Evolutionary conservation across 1,284 basidiomycete species (phyloP).

Genomic region (Anthracocystis panici-leucophaei): DNA sequence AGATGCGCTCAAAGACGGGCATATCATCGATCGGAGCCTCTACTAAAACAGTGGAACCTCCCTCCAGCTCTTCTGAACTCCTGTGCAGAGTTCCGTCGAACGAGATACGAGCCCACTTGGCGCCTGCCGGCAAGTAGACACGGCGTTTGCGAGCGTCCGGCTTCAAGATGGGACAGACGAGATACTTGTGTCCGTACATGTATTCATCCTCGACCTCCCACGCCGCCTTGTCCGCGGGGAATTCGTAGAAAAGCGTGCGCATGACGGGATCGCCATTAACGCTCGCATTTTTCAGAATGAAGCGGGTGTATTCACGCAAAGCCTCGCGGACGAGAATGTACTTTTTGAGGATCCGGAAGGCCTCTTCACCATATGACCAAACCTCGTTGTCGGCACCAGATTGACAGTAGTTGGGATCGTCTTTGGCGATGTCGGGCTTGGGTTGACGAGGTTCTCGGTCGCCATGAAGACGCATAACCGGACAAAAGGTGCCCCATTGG

Average conservation of each 20-base stretch:
- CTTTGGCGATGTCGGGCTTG: slow-evolving; percentile 11
- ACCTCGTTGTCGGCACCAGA: slow-evolving; percentile 35
- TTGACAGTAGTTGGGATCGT: slow-evolving; percentile 22
- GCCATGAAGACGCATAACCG: slow-evolving; percentile 38
- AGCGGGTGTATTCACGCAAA: slow-evolving; percentile 20
- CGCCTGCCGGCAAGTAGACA: slow-evolving; percentile 25
- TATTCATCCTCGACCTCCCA: slow-evolving; percentile 36
- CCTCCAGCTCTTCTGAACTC: slow-evolving; percentile 2
- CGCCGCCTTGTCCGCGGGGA: slow-evolving; percentile 11
- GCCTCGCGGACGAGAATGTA: slow-evolving; percentile 22
- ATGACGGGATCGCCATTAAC: slow-evolving; percentile 26
- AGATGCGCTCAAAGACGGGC: slow-evolving; percentile 20
- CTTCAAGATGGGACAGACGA: slow-evolving; percentile 29
- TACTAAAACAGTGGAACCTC: slow-evolving; percentile 10
- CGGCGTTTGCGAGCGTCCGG: background rate
- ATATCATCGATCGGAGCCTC: slow-evolving; percentile 28
- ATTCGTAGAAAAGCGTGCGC: slow-evolving; percentile 33
- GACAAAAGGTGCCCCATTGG: slow-evolving; percentile 39
- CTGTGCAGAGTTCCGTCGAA: background rate
- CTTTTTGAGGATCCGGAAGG: slow-evolving; percentile 23
- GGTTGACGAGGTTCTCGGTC: slow-evolving; percentile 36
- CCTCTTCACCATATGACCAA: slow-evolving; percentile 25
- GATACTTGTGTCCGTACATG: slow-evolving; percentile 32
- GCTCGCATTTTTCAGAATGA: slow-evolving; percentile 11
- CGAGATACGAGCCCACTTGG: slow-evolving; percentile 8